phyloP scores from a whole-genome alignment of 2,329 filamentous ascomycete species.

The Paracoccidioides brasiliensis region DNA sequence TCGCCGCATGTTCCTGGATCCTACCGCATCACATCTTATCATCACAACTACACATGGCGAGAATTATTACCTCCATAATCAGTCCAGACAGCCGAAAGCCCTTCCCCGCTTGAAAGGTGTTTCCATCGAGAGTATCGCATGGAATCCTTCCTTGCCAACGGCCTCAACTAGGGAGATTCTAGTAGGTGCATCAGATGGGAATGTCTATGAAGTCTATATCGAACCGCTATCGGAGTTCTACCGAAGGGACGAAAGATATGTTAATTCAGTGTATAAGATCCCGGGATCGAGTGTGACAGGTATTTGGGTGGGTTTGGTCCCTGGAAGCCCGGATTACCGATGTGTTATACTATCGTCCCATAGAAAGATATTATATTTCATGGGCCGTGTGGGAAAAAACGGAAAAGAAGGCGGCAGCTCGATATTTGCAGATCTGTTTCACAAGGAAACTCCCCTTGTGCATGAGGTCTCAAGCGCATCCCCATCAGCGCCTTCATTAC shows the following conservation, averaged over 20 bases:
- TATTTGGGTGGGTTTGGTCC: slow-evolving; percentile 65
- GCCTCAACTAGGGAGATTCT: slow-evolving; percentile 91
- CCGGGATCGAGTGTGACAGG: slow-evolving; percentile 75
- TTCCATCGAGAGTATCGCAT: slow-evolving; percentile 76
- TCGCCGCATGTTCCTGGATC: slow-evolving; percentile 91
- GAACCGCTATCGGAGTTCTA: slow-evolving; percentile 94
- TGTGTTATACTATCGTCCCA: slow-evolving; percentile 71
- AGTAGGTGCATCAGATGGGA: slow-evolving; percentile 81
- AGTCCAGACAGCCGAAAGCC: slow-evolving; percentile 75
- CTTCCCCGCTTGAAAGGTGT: slow-evolving; percentile 75
- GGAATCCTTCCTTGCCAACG: slow-evolving; percentile 87
- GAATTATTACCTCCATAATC: slow-evolving; percentile 95
- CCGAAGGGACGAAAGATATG: slow-evolving; percentile 82
- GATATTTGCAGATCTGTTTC: slow-evolving; percentile 78
- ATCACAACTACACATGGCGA: slow-evolving; percentile 84
- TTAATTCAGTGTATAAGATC: slow-evolving; percentile 70
- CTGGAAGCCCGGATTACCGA: slow-evolving; percentile 55
- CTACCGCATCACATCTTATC: slow-evolving; percentile 86
- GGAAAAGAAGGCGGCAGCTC: slow-evolving; percentile 68
- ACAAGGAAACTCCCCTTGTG: slow-evolving; percentile 64
- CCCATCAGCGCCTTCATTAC: slow-evolving; percentile 46
- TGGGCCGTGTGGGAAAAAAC: slow-evolving; percentile 60
- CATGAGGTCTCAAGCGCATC: slow-evolving; percentile 56
- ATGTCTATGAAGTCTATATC: slow-evolving; percentile 88
- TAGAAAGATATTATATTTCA: slow-evolving; percentile 64